phyloP scores from a whole-genome alignment of 352 stramenopile species.

The Globisporangium iwayamae region DNA sequence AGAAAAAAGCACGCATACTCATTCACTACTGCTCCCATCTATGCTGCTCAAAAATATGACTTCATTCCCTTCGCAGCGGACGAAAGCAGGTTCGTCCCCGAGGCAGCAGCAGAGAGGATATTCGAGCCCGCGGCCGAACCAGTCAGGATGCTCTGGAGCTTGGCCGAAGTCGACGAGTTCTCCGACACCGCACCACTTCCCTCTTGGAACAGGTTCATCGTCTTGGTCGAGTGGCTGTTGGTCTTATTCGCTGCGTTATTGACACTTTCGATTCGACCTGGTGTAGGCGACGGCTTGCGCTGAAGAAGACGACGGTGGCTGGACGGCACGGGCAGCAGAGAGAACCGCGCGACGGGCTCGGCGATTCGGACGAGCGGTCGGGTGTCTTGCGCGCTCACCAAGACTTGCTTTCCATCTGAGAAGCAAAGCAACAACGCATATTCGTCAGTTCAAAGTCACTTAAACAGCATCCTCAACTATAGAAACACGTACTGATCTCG shows the following conservation, averaged over 20 bases:
- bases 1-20: not conserved
- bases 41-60: slow-evolving; percentile 51
- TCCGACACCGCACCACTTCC: slow-evolving; percentile 10
- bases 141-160: slow-evolving; percentile 67
- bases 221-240: slow-evolving; percentile 27
- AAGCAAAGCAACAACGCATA: slow-evolving; percentile 4
- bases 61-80: slow-evolving; percentile 80
- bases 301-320: slow-evolving; percentile 54
- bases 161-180: slow-evolving; percentile 31
- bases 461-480: not conserved
- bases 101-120: slow-evolving; percentile 57
- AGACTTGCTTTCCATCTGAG: slow-evolving; percentile 74
- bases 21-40: not conserved
- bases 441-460: not conserved
- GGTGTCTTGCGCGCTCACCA: slow-evolving; percentile 62
- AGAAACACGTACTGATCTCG: slow-evolving; percentile 68
- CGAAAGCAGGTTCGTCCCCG: slow-evolving; percentile 56
- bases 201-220: slow-evolving; percentile 40
- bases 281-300: slow-evolving; percentile 27
- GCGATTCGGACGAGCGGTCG: slow-evolving; percentile 63
- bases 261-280: not conserved
- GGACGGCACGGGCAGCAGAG: slow-evolving; percentile 67
- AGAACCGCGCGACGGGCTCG: slow-evolving; percentile 77
- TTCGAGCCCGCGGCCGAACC: slow-evolving; percentile 58
- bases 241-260: slow-evolving; percentile 20